Evolutionary conservation across 139 green algal species (phyloP).

Genomic region (Chlamydomonas schloesseri): DNA sequence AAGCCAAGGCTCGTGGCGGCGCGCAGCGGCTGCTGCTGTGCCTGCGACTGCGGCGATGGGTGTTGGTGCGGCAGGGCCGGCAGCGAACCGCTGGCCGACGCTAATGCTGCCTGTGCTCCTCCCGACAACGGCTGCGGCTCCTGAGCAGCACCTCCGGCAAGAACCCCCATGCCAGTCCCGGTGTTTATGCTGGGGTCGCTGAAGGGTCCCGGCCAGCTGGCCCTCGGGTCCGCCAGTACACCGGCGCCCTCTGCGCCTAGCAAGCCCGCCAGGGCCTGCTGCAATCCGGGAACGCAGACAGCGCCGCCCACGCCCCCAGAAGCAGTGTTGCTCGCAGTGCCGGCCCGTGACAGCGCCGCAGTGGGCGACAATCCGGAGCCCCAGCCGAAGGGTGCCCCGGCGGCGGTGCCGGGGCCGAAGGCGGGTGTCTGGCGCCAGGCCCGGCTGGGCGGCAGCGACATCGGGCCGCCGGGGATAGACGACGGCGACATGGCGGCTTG

Average conservation of each 20-base stretch:
- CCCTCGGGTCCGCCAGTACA: background rate
- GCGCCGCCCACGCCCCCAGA: background rate
- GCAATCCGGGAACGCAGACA: too few species aligned
- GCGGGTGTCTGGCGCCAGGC: conserved; percentile 14
- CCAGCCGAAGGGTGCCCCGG: background rate
- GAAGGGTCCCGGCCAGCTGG: background rate
- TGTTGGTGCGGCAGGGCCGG: too few species aligned
- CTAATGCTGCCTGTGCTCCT: too few species aligned
- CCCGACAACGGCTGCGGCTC: background rate
- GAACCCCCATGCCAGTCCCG: too few species aligned
- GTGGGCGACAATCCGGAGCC: background rate
- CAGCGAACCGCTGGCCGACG: too few species aligned
- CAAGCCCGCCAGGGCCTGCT: too few species aligned
- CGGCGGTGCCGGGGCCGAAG: background rate
- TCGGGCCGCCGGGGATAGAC: too few species aligned
- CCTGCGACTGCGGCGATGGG: too few species aligned
- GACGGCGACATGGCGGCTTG: background rate
- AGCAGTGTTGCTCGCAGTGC: too few species aligned
- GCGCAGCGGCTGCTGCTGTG: too few species aligned
- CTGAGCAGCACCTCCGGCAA: background rate
- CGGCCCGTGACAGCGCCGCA: background rate
- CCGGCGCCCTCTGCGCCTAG: too few species aligned
- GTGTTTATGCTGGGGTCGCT: too few species aligned
- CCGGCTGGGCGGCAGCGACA: background rate
- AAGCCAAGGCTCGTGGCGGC: background rate